A percentile compares a stretch with the other conserved stretches of the same genome.
Evolutionary conservation across 306 rosid species (phyloP).

Genomic region (Clitoria ternatea): DNA sequence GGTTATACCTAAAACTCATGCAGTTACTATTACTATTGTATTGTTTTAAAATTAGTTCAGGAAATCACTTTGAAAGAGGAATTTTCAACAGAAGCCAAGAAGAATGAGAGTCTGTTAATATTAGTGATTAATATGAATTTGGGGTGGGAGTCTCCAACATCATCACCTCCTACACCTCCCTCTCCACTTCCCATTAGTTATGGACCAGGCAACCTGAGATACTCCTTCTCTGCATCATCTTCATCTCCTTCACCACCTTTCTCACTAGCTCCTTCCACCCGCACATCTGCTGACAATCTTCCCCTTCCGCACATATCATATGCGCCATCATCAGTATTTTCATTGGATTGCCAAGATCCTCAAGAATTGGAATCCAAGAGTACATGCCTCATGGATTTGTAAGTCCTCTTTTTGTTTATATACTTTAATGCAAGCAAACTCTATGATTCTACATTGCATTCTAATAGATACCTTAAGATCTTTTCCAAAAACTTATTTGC

Average conservation of each 20-base stretch:
- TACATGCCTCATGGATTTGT: conserved; percentile 69
- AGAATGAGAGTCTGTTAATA: conserved; percentile 17
- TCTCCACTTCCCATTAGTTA: conserved; percentile 76
- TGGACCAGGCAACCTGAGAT: conserved; percentile 55
- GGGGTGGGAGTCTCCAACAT: conserved; percentile 42
- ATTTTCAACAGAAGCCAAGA: background rate
- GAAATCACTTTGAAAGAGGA: background rate
- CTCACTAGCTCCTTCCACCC: conserved; percentile 39
- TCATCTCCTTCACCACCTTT: conserved; percentile 67
- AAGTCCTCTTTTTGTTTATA: conserved; percentile 25
- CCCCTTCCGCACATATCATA: conserved; percentile 37
- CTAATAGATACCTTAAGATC: no score
- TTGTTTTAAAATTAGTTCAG: background rate
- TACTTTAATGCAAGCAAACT: background rate
- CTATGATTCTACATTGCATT: background rate
- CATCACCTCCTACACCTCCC: conserved; percentile 86
- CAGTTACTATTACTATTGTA: background rate
- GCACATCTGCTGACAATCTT: conserved; percentile 46
- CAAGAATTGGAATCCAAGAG: conserved; percentile 31
- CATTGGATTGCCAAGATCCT: conserved; percentile 42
- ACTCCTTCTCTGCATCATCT: conserved; percentile 57
- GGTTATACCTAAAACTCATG: conserved; percentile 45
- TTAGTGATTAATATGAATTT: conserved; percentile 21
- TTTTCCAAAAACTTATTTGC: no score
- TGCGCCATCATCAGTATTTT: conserved; percentile 36